Conservation (phyloP, 169 alveolate species). For the Eimeria maxima region DNA sequence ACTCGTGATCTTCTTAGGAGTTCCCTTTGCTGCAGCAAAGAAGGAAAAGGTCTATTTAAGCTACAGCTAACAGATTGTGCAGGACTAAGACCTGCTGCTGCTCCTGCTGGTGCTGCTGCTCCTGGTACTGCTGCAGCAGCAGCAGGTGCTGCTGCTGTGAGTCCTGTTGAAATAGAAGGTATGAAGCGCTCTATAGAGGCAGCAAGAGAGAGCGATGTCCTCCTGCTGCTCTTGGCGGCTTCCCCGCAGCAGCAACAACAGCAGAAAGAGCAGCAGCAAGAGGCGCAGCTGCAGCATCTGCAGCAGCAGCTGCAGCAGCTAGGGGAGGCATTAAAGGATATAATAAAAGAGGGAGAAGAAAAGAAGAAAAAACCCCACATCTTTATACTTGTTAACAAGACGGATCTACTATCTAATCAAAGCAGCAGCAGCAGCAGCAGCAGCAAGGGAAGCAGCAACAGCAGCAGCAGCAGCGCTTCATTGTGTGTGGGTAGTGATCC, state of each 20-base stretch:
- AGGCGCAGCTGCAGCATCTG: too few relatives aligned
- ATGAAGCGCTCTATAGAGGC: constrained; percentile 59
- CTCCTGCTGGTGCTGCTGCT: too few relatives aligned
- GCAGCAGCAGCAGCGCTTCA: constrained; percentile 16
- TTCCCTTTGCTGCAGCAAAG: constrained; percentile 20
- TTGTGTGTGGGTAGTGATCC: not conserved
- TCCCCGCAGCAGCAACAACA: constrained; percentile 18
- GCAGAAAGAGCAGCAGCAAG: constrained; percentile 15
- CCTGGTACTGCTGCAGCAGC: constrained; percentile 5
- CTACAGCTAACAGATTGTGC: constrained; percentile 28
- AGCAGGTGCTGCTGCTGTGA: not conserved
- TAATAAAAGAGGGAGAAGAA: too few relatives aligned
- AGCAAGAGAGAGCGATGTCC: constrained; percentile 59
- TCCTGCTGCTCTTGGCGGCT: constrained; percentile 44
- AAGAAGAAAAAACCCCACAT: not conserved
- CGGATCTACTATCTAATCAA: not conserved
- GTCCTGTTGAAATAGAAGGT: constrained; percentile 69
- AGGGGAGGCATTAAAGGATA: too few relatives aligned
- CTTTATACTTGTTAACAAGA: not conserved
- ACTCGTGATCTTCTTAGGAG: constrained; percentile 55
- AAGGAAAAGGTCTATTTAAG: not conserved
- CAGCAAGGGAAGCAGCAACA: constrained; percentile 9
- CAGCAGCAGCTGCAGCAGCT: constrained; percentile 6
- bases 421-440: not conserved
- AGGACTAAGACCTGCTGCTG: too few relatives aligned